Evolutionary conservation across 2,329 filamentous ascomycete genomes (phyloP).

Genomic region (Sporothrix brunneoviolacea): DNA sequence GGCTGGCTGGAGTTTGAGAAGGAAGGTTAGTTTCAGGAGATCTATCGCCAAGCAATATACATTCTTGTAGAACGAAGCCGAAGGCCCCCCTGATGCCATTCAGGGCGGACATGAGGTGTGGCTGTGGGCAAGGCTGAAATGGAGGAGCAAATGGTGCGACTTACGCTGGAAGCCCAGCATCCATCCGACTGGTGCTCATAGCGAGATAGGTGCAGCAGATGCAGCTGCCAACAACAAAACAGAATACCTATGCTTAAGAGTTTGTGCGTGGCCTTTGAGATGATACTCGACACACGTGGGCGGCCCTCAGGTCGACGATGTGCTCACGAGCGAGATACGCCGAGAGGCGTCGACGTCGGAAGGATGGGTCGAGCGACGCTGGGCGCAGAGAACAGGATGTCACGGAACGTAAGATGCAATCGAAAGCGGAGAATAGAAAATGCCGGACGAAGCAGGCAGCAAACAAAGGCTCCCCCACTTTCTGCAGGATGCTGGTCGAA

Average conservation of each 20-base stretch:
- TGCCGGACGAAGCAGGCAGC: slow-evolving; percentile 7
- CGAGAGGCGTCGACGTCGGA: slow-evolving; percentile 1
- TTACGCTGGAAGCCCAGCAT: slow-evolving; percentile 58
- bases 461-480: slow-evolving; percentile 12
- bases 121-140: slow-evolving; percentile 1
- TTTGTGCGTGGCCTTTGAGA: neutral
- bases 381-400: slow-evolving; percentile 7
- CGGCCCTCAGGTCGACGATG: neutral
- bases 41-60: too few relatives aligned
- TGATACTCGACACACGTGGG: neutral
- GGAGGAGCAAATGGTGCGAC: slow-evolving; percentile 26
- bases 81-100: too few relatives aligned
- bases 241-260: too few relatives aligned
- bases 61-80: too few relatives aligned
- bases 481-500: slow-evolving; percentile 6
- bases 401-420: slow-evolving; percentile 6
- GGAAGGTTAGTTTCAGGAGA: slow-evolving; percentile 7
- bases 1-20: slow-evolving; percentile 50
- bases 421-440: slow-evolving; percentile 7
- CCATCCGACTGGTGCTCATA: slow-evolving; percentile 45
- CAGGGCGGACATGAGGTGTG: too few relatives aligned
- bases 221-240: neutral
- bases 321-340: neutral
- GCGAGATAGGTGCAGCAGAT: neutral
- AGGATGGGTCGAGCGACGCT: neutral